Base-by-base conservation (phyloP, 2,329 filamentous ascomycete species). In the Cordyceps fumosorosea region DNA sequence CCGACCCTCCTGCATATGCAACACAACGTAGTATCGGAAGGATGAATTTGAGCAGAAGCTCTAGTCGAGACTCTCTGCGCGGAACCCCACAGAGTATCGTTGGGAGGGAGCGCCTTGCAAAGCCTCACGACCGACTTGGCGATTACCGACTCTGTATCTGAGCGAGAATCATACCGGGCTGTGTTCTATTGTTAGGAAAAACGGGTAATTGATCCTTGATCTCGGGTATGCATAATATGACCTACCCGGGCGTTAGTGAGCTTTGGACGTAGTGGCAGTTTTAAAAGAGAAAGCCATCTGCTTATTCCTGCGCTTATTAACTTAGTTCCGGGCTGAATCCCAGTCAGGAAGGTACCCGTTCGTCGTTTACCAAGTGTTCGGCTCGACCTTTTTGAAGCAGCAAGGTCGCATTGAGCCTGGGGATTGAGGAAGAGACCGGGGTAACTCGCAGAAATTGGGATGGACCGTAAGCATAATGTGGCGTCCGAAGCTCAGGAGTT, bases 381-480 rank as follows among this genome's bases (percentile, higher is more conserved):
- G 53, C 18, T 45, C 53, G 44, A 16, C 20, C 6, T 16, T 42
- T 40, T 24, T n/a, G 26, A 20, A 18, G 54, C 40, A 32, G 2
- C 54, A 47, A 40, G 42, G 44, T 51, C 26, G 45, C 55, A 57
- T 48, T 26, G 34, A 57, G 34, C 24, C 26, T 11, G 55, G 18
- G 10, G 3, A 44, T 34, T 29, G 3, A 2, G 18, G 42, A 12
- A n/a, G 26, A n/a, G 7, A 22, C 37, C 22, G 40, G 26, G n/a
- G 26, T 47, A 22, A 18, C 42, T 24, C 34, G 26, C 55, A 48
- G 29, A 42, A 34, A 22, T 24, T 24, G 29, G 42, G 11, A 48
- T 34, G 29, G 44, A 20, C 24, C 44, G 42, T 57, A 37, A 48
- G 55, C 55, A 57, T 34, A 48, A 48, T 57, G 55, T 48, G 55